A percentile compares a stretch with the other conserved stretches of the same genome.
Conservation (phyloP, 148 eudicot species). For the Rhododendron ferrugineum region DNA sequence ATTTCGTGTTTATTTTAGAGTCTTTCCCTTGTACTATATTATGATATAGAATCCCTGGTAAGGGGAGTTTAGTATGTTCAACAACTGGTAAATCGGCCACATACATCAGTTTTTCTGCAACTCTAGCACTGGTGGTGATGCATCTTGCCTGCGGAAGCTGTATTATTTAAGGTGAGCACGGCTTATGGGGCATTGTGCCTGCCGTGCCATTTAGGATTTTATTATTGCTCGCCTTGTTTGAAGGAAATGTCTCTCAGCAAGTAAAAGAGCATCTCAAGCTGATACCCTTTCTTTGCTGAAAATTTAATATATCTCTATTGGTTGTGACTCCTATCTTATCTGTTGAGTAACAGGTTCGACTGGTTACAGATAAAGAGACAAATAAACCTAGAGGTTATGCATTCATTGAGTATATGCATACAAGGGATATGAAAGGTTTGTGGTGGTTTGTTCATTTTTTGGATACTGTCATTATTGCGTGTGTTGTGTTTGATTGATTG, state of each 20-base stretch:
- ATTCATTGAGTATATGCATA: conserved; percentile 85
- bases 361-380: conserved; percentile 64
- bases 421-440: conserved; percentile 98
- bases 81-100: conserved; percentile 60
- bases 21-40: conserved; percentile 20
- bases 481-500: neutral
- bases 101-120: conserved; percentile 46
- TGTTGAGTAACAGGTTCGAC: conserved; percentile 57
- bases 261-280: conserved; percentile 6
- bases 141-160: conserved; percentile 65
- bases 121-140: conserved; percentile 75
- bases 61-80: conserved; percentile 60
- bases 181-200: conserved; percentile 93
- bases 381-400: conserved; percentile 97
- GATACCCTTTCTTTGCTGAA: conserved; percentile 8
- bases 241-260: conserved; percentile 8
- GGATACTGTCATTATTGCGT: neutral
- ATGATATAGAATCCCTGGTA: conserved; percentile 62
- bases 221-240: conserved; percentile 14
- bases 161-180: conserved; percentile 93
- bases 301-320: conserved; percentile 12
- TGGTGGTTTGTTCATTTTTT: neutral
- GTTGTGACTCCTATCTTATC: conserved; percentile 14
- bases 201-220: conserved; percentile 87
- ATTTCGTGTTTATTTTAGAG: conserved; percentile 31